Percentiles rank a stretch among this genome's conserved stretches.
phyloP scores from a whole-genome alignment of 768 basidiomycete genomes.

The Leucosporidium scottii region DNA sequence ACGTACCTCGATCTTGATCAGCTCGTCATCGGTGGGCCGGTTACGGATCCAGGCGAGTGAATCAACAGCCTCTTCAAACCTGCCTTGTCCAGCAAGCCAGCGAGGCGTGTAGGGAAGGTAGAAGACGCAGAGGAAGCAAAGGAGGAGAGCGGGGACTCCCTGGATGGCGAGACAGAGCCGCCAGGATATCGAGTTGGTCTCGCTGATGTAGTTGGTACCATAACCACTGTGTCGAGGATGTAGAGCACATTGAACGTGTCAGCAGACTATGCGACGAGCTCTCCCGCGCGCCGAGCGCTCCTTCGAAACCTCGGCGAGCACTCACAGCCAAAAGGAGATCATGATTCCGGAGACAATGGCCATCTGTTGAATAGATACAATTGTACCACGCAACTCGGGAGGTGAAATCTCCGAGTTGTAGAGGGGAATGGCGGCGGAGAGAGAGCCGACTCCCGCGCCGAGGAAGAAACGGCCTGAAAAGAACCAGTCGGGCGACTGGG shows the following conservation, averaged over 20 bases:
- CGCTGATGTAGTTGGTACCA: neutral
- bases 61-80: neutral
- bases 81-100: neutral
- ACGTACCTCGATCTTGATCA: neutral
- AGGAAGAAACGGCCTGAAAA: neutral
- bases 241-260: no score
- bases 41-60: neutral
- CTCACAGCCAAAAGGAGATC: neutral
- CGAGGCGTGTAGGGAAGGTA: neutral
- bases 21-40: neutral
- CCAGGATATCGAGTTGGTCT: neutral
- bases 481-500: neutral
- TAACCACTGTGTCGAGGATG: neutral
- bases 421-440: neutral
- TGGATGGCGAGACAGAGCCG: neutral
- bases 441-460: neutral
- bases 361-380: neutral
- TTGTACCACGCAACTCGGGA: neutral
- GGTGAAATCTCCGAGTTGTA: neutral
- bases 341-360: neutral
- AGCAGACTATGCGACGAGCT: no score
- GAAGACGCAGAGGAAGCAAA: neutral
- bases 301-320: no score
- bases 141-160: neutral
- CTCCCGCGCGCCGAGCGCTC: no score